Evolutionary conservation across 2,329 filamentous ascomycete species (phyloP).

Genomic region (Colletotrichum sublineola): DNA sequence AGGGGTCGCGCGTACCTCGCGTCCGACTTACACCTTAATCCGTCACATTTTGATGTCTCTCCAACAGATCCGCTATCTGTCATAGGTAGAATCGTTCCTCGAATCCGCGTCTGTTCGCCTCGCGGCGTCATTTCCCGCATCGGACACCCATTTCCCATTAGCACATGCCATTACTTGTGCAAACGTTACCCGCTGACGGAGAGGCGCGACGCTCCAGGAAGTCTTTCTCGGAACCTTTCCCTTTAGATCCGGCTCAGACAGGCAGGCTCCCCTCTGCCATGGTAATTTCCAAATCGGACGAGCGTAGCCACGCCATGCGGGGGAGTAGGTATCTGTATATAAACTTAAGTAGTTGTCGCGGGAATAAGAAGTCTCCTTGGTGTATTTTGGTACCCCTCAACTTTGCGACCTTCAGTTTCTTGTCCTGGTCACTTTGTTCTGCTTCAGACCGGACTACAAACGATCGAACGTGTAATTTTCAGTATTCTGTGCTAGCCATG

Average conservation of each 20-base stretch:
- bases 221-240: constrained; percentile 5
- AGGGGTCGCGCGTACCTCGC: constrained; percentile 42
- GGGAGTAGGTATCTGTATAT: constrained; percentile 22
- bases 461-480: background rate
- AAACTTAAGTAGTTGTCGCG: constrained; percentile 28
- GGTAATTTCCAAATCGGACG: constrained; percentile 10
- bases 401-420: background rate
- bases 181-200: background rate
- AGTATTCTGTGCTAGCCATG: constrained; percentile 19
- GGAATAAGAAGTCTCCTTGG: background rate
- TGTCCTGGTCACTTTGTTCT: background rate
- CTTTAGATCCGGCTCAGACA: constrained; percentile 9
- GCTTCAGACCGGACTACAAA: background rate
- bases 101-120: constrained; percentile 9
- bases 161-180: constrained; percentile 35
- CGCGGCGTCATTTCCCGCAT: constrained; percentile 10
- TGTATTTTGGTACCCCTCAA: background rate
- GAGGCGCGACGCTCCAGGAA: constrained; percentile 14
- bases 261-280: constrained; percentile 5
- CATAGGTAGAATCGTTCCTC: constrained; percentile 27
- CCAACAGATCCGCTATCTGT: constrained; percentile 4
- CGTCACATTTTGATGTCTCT: constrained; percentile 36
- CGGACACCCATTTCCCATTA: constrained; percentile 15
- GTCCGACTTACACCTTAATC: constrained; percentile 33
- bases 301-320: constrained; percentile 8